Base-by-base conservation (phyloP, 768 basidiomycete species). In the Fomitopsis serialis region DNA sequence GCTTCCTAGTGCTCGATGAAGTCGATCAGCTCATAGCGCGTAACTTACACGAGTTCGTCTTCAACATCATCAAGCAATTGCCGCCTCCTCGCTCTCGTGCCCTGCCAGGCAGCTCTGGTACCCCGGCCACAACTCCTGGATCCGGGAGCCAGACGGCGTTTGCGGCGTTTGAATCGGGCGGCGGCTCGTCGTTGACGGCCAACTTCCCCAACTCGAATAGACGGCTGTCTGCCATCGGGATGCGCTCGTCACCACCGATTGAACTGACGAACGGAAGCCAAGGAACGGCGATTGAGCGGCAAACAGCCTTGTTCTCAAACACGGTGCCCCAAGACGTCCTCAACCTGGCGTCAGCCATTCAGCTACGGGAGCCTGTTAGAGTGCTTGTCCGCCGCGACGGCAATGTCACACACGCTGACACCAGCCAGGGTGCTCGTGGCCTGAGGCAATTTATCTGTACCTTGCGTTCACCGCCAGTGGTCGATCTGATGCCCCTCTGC, bases 281-380 rank as follows among this genome's bases (percentile, higher is more conserved):
- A 21, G 57, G 74, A 22, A 68, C 63, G 42, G 56, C 65, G 1
- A 78, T 87, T 45, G 92, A 95, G 60, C 85, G 94, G 23, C 93
- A 95, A 69, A 92, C 92, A 3, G 92, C 90, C 7, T 75, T 92
- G n/a, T 98, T 98, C 71, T 96, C 93, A 35, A 98, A 98, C 68
- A 99, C 97, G 2, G 95, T 97, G 17, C 96, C 93, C 15, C 93
- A 96, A 66, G 97, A 99, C 65, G 97, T 99, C 11, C 81, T 99
- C 57, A 98, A 95, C 67, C 85, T 99, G 40, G 94, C 94, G 1
- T 84, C 91, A 50, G 84, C 89, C 3, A 93, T 99, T 54, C 90
- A 97, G 64, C 81, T 99, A 11, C 84, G 89, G 49, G 97, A 99
- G 68, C 96, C 97, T 21, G 94, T 99, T 40, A 84, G 97, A 23